Evolutionary conservation across 345 rosid genomes (phyloP), one percentile per base, ranked within the genome.

Genomic region (Dimocarpus longan): DNA sequence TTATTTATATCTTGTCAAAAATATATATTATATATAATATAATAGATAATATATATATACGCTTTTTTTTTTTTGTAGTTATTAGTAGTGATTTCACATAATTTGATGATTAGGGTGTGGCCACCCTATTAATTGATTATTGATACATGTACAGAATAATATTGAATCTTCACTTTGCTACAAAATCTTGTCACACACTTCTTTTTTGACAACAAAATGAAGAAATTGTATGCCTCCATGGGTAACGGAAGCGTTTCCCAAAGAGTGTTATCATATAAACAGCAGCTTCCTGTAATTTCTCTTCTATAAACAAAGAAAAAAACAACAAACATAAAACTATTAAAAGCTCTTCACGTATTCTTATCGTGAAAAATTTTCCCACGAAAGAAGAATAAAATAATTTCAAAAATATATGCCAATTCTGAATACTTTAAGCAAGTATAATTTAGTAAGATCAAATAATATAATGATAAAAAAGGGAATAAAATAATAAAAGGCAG

Each of bases 341-440:
- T 32, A 32, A 32, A 32, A 32, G 37, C 4, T 32, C 37, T 3
- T 32, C 37, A 32, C 37, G 37, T 32, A 32, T 32, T 32, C 37
- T 32, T 1, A 32, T 19, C 21, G 21, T 8, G 42, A 2, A 76
- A 66, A 64, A 43, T 16, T 46, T 74, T 60, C 19, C 10, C 50
- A 5, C 43, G 37, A 39, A 43, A 37, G 59, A 77, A 82, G 65
- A 79, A 82, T 71, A 72, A 86, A 79, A 79, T 76, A 81, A 60
- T 18, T 18, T 11, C 18, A 21, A 21, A 69, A 66, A 72, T 65
- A 22, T 50, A 79, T 76, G 52, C 24, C 75, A 77, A 76, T 76
- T 78, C 77, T 37, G 18, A 62, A 8, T 70, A 7, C 44, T 63
- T 70, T 69, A 42, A 77, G 64, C 28, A 22, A 50, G 37, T 32